phyloP scores from a whole-genome alignment of 2,329 filamentous ascomycete species.

The Xenosphaeropsis pyriputrescens region DNA sequence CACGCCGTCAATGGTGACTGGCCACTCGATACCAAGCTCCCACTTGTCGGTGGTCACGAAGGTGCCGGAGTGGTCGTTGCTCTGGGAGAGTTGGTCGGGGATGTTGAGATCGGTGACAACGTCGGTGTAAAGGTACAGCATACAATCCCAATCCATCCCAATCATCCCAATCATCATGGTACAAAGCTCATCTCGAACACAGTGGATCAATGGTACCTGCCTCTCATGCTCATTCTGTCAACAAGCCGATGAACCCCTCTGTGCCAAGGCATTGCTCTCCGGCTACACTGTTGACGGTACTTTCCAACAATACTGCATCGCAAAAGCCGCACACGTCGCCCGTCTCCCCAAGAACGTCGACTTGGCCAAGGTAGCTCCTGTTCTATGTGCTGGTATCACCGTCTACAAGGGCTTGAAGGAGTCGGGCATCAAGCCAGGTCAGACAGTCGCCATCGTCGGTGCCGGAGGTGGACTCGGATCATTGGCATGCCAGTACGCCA shows the following conservation, averaged over 20 bases:
- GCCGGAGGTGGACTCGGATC: conserved; percentile 73
- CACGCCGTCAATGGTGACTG: conserved; percentile 80
- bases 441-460: conserved; percentile 73
- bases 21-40: conserved; percentile 71
- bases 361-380: conserved; percentile 64
- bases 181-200: conserved; percentile 4
- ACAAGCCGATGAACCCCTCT: conserved; percentile 69
- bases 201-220: conserved; percentile 83
- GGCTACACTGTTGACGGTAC: conserved; percentile 88
- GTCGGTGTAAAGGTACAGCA: conserved; percentile 56
- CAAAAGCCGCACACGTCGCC: conserved; percentile 73
- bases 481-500: conserved; percentile 74
- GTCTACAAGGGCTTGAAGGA: conserved; percentile 90
- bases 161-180: not conserved
- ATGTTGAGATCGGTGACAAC: conserved; percentile 69
- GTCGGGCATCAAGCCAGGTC: conserved; percentile 57
- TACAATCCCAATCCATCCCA: not conserved
- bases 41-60: conserved; percentile 70
- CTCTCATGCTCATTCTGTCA: conserved; percentile 74
- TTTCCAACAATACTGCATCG: conserved; percentile 87
- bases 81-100: conserved; percentile 59
- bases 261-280: conserved; percentile 58
- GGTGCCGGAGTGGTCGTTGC: conserved; percentile 75
- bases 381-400: conserved; percentile 75
- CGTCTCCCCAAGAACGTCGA: conserved; percentile 64